These are phyloP conservation scores for Sporothrix dimorphospora DNA, from an alignment of 2,329 filamentous ascomycete species.

Conservation along the genomic window DNA sequence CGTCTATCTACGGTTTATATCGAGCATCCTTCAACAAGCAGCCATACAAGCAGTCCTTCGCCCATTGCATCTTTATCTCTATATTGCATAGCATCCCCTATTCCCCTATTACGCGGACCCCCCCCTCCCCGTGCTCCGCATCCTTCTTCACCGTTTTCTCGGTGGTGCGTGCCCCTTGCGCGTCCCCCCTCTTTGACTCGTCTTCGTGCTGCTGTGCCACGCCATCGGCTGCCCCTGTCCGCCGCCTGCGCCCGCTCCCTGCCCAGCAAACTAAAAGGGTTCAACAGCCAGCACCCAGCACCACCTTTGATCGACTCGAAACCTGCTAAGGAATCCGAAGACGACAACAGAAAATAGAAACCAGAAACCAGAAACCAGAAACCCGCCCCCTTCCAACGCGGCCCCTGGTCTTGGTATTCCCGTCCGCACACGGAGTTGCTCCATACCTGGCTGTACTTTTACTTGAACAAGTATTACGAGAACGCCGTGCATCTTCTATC, in stretches of 20 bases:
- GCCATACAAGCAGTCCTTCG: neutral
- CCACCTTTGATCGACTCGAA: constrained; percentile 17
- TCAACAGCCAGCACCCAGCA: neutral
- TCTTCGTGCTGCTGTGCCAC: constrained; percentile 23
- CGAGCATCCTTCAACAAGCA: constrained; percentile 10
- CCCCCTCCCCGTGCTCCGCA: neutral
- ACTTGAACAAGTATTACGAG: too few relatives aligned
- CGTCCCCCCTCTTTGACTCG: neutral
- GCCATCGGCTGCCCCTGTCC: constrained; percentile 9
- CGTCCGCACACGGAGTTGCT: constrained; percentile 7
- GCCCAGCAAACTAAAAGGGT: constrained; percentile 8
- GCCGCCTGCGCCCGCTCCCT: neutral
- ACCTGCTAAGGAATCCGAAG: constrained; percentile 13
- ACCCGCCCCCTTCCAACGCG: neutral
- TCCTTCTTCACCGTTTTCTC: constrained; percentile 21
- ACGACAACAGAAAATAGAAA: neutral
- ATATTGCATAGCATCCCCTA: constrained; percentile 6
- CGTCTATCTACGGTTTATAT: constrained; percentile 19
- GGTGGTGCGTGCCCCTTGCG: constrained; percentile 2
- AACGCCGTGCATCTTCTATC: constrained; percentile 9
- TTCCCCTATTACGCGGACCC: neutral
- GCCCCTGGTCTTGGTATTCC: constrained; percentile 19
- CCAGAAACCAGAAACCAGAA: neutral
- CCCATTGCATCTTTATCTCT: neutral
- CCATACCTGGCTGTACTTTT: neutral